phyloP scores from a whole-genome alignment of 371 early-diverging fungal genomes.

The Apophysomyces trapeziformis region DNA sequence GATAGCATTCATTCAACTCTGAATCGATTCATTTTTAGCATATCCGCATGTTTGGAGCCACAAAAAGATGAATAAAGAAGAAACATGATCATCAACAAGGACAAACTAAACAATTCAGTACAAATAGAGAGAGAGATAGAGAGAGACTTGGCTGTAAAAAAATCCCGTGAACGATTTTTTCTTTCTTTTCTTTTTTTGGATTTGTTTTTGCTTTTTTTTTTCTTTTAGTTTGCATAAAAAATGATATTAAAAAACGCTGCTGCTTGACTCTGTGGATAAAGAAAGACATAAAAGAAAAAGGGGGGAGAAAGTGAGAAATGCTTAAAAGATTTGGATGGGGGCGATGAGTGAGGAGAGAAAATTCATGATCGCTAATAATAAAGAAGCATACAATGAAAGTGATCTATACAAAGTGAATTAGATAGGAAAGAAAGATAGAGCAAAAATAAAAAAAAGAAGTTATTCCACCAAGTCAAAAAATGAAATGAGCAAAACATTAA shows the following conservation, averaged over 20 bases:
- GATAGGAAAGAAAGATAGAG: background rate
- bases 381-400: slow-evolving; percentile 3
- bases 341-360: background rate
- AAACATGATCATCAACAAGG: too few relatives aligned
- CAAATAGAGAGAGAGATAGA: too few relatives aligned
- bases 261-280: slow-evolving; percentile 10
- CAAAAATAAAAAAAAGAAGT: background rate
- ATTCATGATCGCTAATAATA: slow-evolving; percentile 6
- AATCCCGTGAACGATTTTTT: slow-evolving; percentile 1
- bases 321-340: slow-evolving; percentile 10
- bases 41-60: too few relatives aligned
- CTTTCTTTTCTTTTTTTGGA: background rate
- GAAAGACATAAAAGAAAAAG: slow-evolving; percentile 7
- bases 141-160: slow-evolving; percentile 1
- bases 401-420: background rate
- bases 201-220: slow-evolving; percentile 6
- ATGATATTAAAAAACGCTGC: slow-evolving; percentile 9
- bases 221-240: slow-evolving; percentile 1
- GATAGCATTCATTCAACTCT: too few relatives aligned
- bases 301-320: background rate
- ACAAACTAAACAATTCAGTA: too few relatives aligned
- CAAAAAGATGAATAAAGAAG: too few relatives aligned
- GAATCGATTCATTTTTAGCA: too few relatives aligned
- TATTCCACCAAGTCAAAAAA: slow-evolving; percentile 10
- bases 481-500: slow-evolving; percentile 6